Base-by-base conservation (phyloP, 2,329 filamentous ascomycete species). In the Aspergillus ustus region DNA sequence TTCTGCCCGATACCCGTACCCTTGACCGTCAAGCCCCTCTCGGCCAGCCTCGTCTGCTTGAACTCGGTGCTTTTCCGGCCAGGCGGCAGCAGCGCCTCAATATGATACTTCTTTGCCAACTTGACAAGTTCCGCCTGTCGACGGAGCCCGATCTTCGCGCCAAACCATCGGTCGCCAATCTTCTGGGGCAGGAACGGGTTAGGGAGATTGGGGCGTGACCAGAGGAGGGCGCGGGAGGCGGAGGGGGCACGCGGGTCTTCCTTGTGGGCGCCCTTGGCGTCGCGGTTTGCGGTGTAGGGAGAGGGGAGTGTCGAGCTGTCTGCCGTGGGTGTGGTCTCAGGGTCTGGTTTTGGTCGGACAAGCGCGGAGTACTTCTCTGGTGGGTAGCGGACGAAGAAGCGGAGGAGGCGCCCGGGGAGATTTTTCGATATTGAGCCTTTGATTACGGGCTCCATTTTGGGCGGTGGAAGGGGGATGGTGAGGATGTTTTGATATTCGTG, bases 91-190 rank as follows among this genome's bases (percentile, higher is more conserved):
- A 97, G 81, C 65, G 92, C 89, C 76, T 93, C 90, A 3, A 97
- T 89, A 58, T 91, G 91, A 77, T 93, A 85, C 71, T 90, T 83
- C 61, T 85, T 82, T 4, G 95, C 93, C 71, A 98, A 78, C 80
- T 96, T 96, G 70, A 95, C 91, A 25, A 99, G 84, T 70, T 97
- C 91, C 25, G 93, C 93, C 82, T 99, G 95, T 64, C 91, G 86
- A 59, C 95, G 87, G 68, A 96, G 83, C 5, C 92, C 96, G 81
- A 89, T 93, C 60, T 88, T 85, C 0, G 95, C 92, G 66, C 92
- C 87, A 68, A 93, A 89, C 92, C 92, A 97, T 75, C 85, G 88
- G 22, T 91, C 91, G 43, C 90, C 87, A 80, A 96, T 90, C 78
- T 91, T 92, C 71, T 86, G 87, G 43, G 91, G 87, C 64, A 87